Conservation (phyloP, 2,329 filamentous ascomycete genomes). For the Monosporascus sp. region DNA sequence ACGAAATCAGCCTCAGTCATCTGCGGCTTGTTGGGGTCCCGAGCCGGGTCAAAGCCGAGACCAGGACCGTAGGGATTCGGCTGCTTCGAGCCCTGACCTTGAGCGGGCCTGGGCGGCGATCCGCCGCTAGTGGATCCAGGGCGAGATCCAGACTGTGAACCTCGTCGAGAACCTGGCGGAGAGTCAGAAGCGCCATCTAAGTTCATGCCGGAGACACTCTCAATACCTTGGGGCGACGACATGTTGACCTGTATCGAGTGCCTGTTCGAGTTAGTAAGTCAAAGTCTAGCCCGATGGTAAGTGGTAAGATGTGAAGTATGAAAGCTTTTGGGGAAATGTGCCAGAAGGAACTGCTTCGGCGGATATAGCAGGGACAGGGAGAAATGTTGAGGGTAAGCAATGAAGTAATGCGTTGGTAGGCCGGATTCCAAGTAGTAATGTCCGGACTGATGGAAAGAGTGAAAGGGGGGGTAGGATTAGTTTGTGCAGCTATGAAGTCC, state of each 20-base stretch:
- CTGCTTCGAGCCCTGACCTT: background rate
- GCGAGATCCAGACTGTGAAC: constrained; percentile 11
- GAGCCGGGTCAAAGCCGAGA: constrained; percentile 11
- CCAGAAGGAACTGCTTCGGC: background rate
- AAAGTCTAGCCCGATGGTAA: background rate
- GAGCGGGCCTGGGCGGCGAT: background rate
- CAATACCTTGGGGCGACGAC: constrained; percentile 1
- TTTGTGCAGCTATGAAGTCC: no score
- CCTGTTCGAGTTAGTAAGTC: no score
- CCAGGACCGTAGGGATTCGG: constrained; percentile 2
- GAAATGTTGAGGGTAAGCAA: no score
- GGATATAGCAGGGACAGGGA: background rate
- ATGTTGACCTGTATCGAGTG: no score
- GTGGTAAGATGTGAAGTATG: background rate
- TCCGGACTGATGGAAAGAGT: no score
- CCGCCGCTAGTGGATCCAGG: background rate
- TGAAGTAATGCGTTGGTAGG: no score
- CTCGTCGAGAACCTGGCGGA: constrained; percentile 5
- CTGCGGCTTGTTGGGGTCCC: constrained; percentile 12
- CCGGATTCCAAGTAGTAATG: no score
- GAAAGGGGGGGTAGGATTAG: no score
- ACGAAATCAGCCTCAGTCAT: constrained; percentile 27
- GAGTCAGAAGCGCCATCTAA: constrained; percentile 18
- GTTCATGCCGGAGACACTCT: constrained; percentile 10
- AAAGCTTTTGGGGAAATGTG: no score